phyloP scores from a whole-genome alignment of 202 grass and related monocot species.

The Carex sylvatica region DNA sequence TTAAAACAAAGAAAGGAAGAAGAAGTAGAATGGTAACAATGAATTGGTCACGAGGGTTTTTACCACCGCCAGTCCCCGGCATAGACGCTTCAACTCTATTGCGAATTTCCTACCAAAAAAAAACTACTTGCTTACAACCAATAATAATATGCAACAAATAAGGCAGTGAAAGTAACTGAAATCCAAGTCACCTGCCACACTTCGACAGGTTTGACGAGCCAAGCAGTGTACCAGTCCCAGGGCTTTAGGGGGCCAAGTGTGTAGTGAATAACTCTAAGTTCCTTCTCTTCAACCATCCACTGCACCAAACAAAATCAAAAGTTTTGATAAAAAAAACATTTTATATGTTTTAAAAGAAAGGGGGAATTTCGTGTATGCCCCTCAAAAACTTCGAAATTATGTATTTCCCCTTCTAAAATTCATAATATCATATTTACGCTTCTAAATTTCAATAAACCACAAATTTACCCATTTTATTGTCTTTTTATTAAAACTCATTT shows the following conservation, averaged over 20 bases:
- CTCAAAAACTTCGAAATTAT: too few species aligned
- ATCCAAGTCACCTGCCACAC: conserved; percentile 73
- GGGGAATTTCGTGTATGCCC: too few species aligned
- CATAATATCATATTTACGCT: too few species aligned
- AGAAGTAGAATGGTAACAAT: conserved; percentile 62
- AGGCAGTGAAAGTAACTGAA: conserved; percentile 6
- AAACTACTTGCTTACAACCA: neutral
- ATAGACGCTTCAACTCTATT: conserved; percentile 78
- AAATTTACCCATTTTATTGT: too few species aligned
- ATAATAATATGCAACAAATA: conserved; percentile 23
- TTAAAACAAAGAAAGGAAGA: conserved; percentile 59
- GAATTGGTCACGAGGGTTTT: conserved; percentile 57
- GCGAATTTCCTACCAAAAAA: conserved; percentile 58
- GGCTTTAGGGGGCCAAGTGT: conserved; percentile 91
- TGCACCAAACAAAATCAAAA: conserved; percentile 31
- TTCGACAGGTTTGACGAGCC: conserved; percentile 94
- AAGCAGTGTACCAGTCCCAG: conserved; percentile 97
- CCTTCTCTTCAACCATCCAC: conserved; percentile 99
- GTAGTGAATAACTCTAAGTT: conserved; percentile 91
- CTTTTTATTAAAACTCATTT: too few species aligned
- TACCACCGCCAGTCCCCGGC: conserved; percentile 75
- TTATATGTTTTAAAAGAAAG: neutral
- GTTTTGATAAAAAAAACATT: neutral
- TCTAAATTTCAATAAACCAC: too few species aligned
- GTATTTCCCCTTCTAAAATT: too few species aligned